Percentiles rank a stretch among this genome's conserved stretches.
phyloP scores from a whole-genome alignment of 1,139 yeast species.

The Yamadazyma triangularis region DNA sequence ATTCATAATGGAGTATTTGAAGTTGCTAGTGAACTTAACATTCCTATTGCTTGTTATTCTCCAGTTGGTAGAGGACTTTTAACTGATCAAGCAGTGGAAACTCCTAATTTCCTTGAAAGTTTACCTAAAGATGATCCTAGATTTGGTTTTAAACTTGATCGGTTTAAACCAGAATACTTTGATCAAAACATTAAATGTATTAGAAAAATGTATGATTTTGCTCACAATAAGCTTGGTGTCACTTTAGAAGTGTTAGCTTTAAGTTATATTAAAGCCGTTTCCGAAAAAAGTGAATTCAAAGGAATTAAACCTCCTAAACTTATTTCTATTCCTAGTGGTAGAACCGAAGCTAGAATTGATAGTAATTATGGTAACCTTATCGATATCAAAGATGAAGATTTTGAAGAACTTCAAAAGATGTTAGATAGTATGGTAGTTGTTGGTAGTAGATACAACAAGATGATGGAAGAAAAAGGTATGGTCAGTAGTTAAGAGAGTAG shows the following conservation, averaged over 20 bases:
- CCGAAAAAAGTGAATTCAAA: background rate
- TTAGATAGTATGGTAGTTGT: background rate
- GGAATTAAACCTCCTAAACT: background rate
- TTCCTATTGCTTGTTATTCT: constrained; percentile 72
- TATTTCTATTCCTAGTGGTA: background rate
- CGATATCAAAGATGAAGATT: background rate
- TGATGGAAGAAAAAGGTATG: background rate
- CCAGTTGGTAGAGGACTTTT: constrained; percentile 75
- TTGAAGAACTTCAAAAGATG: background rate
- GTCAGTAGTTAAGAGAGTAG: background rate
- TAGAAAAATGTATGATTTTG: constrained; percentile 42
- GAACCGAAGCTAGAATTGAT: background rate
- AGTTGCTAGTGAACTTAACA: constrained; percentile 34
- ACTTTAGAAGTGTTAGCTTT: background rate
- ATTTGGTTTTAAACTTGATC: constrained; percentile 1
- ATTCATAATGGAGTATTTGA: constrained; percentile 55
- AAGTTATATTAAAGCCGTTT: no score
- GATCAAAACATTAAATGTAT: constrained; percentile 43
- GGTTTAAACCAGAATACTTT: constrained; percentile 51
- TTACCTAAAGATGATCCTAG: constrained; percentile 1
- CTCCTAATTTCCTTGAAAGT: constrained; percentile 16
- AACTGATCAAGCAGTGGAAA: constrained; percentile 51
- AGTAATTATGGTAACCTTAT: no score
- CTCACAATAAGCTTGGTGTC: constrained; percentile 22
- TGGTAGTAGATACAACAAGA: background rate